Evolutionary conservation across 2,329 filamentous ascomycete genomes (phyloP).

Genomic region (Aspergillus aculeatus): DNA sequence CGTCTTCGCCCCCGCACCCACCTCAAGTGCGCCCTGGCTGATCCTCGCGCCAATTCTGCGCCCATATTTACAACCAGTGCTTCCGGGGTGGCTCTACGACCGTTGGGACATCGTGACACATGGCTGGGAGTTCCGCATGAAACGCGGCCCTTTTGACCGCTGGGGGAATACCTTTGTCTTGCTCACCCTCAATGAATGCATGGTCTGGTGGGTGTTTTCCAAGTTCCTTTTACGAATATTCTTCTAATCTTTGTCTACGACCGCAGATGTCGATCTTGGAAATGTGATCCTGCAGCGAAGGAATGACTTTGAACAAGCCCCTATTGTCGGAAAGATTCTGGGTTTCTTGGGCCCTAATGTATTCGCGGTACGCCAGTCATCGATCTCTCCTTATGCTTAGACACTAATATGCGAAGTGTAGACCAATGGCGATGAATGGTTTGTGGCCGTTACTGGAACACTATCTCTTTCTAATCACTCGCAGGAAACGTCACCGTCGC

Average conservation of each 20-base stretch:
- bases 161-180: slow-evolving; percentile 32
- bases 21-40: slow-evolving; percentile 28
- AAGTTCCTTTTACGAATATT: too few species aligned
- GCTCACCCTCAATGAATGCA: slow-evolving; percentile 23
- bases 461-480: slow-evolving; percentile 35
- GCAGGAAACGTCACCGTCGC: slow-evolving; percentile 37
- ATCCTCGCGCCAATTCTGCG: slow-evolving; percentile 24
- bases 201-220: slow-evolving; percentile 3
- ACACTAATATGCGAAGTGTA: not conserved
- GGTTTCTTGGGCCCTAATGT: slow-evolving; percentile 38
- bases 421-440: slow-evolving; percentile 31
- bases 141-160: slow-evolving; percentile 25
- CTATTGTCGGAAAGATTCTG: slow-evolving; percentile 29
- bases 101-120: slow-evolving; percentile 26
- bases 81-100: slow-evolving; percentile 27
- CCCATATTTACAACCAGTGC: slow-evolving; percentile 21
- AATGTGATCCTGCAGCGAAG: slow-evolving; percentile 31
- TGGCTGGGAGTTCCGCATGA: slow-evolving; percentile 37
- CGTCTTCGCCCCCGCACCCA: slow-evolving; percentile 21
- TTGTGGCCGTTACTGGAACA: slow-evolving; percentile 31
- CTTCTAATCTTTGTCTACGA: not conserved
- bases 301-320: slow-evolving; percentile 36
- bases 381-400: too few species aligned
- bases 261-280: slow-evolving; percentile 32
- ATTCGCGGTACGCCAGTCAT: slow-evolving; percentile 4